Conservation (phyloP, 1,284 basidiomycete genomes). For the Cystobasidium slooffiae region DNA sequence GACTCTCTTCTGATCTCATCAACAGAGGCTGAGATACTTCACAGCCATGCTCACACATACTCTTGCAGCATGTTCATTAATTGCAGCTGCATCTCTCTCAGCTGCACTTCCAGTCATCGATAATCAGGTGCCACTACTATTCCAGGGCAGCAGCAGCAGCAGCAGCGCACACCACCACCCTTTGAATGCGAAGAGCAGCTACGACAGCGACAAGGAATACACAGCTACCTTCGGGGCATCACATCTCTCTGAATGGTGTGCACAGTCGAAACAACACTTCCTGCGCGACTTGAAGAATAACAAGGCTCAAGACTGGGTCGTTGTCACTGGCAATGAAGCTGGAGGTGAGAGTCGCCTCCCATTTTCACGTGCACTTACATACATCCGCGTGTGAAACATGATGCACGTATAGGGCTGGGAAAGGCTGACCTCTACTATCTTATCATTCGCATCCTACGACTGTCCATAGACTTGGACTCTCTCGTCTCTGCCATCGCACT, state of each 20-base stretch:
- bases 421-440: neutral
- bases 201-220: conserved; percentile 3
- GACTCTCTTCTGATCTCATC: neutral
- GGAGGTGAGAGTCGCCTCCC: conserved; percentile 7
- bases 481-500: conserved; percentile 54
- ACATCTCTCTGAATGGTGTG: conserved; percentile 40
- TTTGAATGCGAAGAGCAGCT: conserved; percentile 2
- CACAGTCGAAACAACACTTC: conserved; percentile 32
- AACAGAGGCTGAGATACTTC: neutral
- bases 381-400: neutral
- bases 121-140: neutral
- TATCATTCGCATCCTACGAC: neutral
- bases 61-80: neutral
- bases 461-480: conserved; percentile 47
- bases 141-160: neutral
- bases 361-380: neutral
- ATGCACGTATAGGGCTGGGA: neutral
- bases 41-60: neutral
- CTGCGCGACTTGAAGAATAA: conserved; percentile 29
- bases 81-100: conserved; percentile 4
- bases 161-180: neutral
- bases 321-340: conserved; percentile 41
- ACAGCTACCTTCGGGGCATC: conserved; percentile 23
- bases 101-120: conserved; percentile 18
- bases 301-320: conserved; percentile 35